Base-by-base conservation (phyloP, 2,329 filamentous ascomycete species). In the Colletotrichum tamarilloi region DNA sequence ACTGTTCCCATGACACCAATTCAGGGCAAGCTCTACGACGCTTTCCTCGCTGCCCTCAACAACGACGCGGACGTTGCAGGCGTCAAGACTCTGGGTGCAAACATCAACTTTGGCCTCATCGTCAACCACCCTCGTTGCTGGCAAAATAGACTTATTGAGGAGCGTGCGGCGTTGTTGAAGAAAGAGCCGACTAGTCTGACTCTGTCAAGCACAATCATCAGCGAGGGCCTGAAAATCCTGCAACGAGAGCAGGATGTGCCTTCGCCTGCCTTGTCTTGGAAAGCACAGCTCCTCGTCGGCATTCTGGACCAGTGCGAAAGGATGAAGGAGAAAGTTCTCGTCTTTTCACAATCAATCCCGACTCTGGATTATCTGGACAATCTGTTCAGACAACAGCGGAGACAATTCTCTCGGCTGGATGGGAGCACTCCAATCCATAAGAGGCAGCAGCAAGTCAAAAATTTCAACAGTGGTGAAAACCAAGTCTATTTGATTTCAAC, bases 401-500 rank as follows among this genome's bases (percentile, higher is more conserved):
- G 89, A 35, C 88, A 83, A 8, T 87, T 84, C 67, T 80, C 80
- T 8, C 89, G 93, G 26, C 87, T 98, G 1, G 93, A 97, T 81
- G 95, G 95, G 3, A 81, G 77, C 0, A 92, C 92, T 0, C 77
- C 80, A 0, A 87, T 92, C 53, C 71, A 77, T 1, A 84, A 83
- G 55, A 91, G 95, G 11, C 93, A 95, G 79, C 80, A 81, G 1
- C 82, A 89, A 53, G 89, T 92, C 9, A 93, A 94, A 74, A 79
- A 83, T 0, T 97, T 98, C 85, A 95, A 97, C 76, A 78, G 79
- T 0, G 85, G 84, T 0, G 75, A 82, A 2, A 81, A 83, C 1
- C 87, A 91, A 28, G 86, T 97, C 0, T 94, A 94, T 78, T 84
- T 98, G 2, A 95, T 98, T 69, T 97, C 95, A 0, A 98, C 95